Evolutionary conservation across 192 early-diverging fungal genomes (phyloP), one percentile per base, ranked within the genome.

Genomic region (Rhizoclosmatium sp.): DNA sequence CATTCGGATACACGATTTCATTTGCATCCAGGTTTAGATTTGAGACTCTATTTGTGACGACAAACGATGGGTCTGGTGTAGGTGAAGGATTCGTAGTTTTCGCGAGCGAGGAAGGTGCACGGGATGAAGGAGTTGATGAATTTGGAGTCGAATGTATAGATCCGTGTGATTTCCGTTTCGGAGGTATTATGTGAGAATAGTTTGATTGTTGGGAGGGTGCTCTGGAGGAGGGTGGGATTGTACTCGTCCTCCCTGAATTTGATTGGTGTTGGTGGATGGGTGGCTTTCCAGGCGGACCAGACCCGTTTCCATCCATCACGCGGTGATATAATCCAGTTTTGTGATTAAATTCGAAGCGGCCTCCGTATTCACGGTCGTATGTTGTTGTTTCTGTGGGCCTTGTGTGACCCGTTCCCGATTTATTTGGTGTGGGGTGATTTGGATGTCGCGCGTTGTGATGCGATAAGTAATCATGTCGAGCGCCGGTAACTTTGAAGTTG

Each of bases 401-500:
- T 54, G 9, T 16, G 9, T 54, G 5, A 16, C 12, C 67, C 47
- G 9, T 69, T 47, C 44, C 44, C 46, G 14, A 9, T 9, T 19
- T 69, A 1, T 16, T 19, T 0, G 67, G 67, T 7, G n/a, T 69
- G 9, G 67, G 67, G 44, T 69, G 67, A 47, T 47, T 69, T 41
- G 69, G 69, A 56, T 71, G 69, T 49, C 69, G 10, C 48, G 69
- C 69, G 47, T 71, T 71, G 31, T 71, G 48, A 31, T 62, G 23
- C 5, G 72, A 60, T 7, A 75, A 19, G 59, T 49, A 75, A 75
- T 75, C 61, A 49, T 62, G 39, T 1, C 72, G 56, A 7, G 41
- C 14, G 16, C 72, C 72, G 39, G 72, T 75, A 7, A 75, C 61
- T 75, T 75, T 75, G 59, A 75, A 75, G 58, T 45, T 72, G 31